phyloP scores from a whole-genome alignment of 768 basidiomycete genomes.

The Boletus fagicola region DNA sequence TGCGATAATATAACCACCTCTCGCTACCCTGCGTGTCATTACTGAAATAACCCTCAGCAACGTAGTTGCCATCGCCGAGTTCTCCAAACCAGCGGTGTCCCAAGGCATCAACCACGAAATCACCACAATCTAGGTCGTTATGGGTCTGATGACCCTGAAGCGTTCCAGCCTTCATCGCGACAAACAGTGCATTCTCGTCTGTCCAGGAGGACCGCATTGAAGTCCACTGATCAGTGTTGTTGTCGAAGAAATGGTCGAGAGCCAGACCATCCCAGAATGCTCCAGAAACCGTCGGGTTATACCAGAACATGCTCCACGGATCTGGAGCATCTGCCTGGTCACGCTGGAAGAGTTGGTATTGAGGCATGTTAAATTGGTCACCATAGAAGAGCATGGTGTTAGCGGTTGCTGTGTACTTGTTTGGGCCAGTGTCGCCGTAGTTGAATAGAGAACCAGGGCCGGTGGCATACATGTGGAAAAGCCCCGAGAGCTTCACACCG shows the following conservation, averaged over 20 bases:
- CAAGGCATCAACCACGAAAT: conserved; percentile 93
- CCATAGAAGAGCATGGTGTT: conserved; percentile 84
- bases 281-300: conserved; percentile 75
- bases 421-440: conserved; percentile 63
- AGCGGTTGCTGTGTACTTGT: conserved; percentile 94
- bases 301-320: conserved; percentile 93
- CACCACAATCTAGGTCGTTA: conserved; percentile 91
- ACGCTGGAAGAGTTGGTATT: conserved; percentile 86
- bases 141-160: conserved; percentile 87
- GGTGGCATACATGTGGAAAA: conserved; percentile 86
- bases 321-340: conserved; percentile 81
- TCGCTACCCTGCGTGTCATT: conserved; percentile 63
- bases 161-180: conserved; percentile 86
- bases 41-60: conserved; percentile 72
- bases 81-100: conserved; percentile 96
- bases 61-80: conserved; percentile 86
- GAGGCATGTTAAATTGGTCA: conserved; percentile 62
- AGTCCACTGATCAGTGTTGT: conserved; percentile 75
- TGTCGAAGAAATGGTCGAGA: conserved; percentile 81
- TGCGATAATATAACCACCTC: conserved; percentile 94
- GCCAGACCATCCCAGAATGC: conserved; percentile 89
- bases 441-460: conserved; percentile 87
- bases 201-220: conserved; percentile 95
- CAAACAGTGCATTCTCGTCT: conserved; percentile 74
- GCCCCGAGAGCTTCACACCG: conserved; percentile 68